Base-by-base conservation (phyloP, 2,329 filamentous ascomycete species). In the Colletotrichum chlorophyti region DNA sequence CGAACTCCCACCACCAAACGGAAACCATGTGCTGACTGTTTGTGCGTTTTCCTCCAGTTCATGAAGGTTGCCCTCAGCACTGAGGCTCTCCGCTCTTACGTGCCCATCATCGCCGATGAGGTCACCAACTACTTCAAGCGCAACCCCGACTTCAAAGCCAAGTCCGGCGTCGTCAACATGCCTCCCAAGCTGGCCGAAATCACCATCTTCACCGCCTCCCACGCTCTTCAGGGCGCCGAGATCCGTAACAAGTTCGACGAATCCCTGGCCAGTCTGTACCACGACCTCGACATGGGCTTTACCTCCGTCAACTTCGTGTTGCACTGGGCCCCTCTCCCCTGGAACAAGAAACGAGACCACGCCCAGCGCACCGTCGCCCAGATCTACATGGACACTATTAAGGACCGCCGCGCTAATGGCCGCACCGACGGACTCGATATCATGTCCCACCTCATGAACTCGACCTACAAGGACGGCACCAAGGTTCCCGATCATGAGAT, bases 201-300 rank as follows among this genome's bases (percentile, higher is more conserved):
- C 65, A 96, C 92, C 53, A 93, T 96, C 68, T 96, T 93, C 74
- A 96, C 92, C 40, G 92, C 92, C 38, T 93, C 91, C 12, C 90
- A 92, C 70, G 88, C 90, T 15, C 86, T 96, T 2, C 92, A 96
- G 76, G 92, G 92, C 64, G 87, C 89, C 70, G 91, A 93, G 72
- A 89, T 96, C 58, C 90, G 92, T 65, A 85, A 83, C 70, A 87
- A 85, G 69, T 94, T 96, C 69, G 89, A 96, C 74, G 87, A 88
- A 58, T 86, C 85, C 12, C 91, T 96, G 65, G 92, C 92, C 57
- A 82, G 88, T 59, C 83, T 96, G 49, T 96, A 95, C 79, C 91
- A 95, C 76, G 89, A 96, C 68, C 85, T 96, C 58, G 92, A 96
- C 71, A 92, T 92, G 86, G 92, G 92, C 17, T 96, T 96, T 77